These are phyloP conservation scores for Mycena vitilis DNA, from an alignment of 768 basidiomycete species.

Conservation along the genomic window DNA sequence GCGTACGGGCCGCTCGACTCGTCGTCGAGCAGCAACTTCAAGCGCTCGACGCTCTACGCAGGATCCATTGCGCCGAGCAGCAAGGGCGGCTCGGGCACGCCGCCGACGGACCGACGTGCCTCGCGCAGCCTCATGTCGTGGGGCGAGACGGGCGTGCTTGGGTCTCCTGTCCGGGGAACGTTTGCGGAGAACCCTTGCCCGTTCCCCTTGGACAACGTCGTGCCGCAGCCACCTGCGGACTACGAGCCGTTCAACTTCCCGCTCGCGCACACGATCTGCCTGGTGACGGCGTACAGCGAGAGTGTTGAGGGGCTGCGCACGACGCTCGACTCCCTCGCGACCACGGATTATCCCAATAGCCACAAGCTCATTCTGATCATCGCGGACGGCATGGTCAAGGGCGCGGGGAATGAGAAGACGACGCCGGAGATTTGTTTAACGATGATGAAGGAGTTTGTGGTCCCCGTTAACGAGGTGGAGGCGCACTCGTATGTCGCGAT, in stretches of 20 bases:
- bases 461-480: slow-evolving; percentile 85
- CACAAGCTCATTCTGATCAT: slow-evolving; percentile 97
- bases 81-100: slow-evolving; percentile 61
- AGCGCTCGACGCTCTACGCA: slow-evolving; percentile 68
- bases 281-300: slow-evolving; percentile 99
- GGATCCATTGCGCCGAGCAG: slow-evolving; percentile 53
- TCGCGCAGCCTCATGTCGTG: slow-evolving; percentile 89
- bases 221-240: slow-evolving; percentile 91
- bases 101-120: slow-evolving; percentile 49
- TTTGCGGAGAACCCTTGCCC: slow-evolving; percentile 84
- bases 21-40: slow-evolving; percentile 61
- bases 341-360: slow-evolving; percentile 98
- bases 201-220: slow-evolving; percentile 90
- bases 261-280: slow-evolving; percentile 91
- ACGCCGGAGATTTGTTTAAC: slow-evolving; percentile 94
- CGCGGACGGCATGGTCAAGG: slow-evolving; percentile 98
- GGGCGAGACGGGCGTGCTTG: slow-evolving; percentile 49
- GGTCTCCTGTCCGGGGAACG: slow-evolving; percentile 44
- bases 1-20: slow-evolving; percentile 77
- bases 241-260: slow-evolving; percentile 98
- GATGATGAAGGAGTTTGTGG: slow-evolving; percentile 98
- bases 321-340: slow-evolving; percentile 97
- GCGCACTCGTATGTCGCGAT: slow-evolving; percentile 97
- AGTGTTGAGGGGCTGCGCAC: slow-evolving; percentile 96
- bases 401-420: slow-evolving; percentile 86